A percentile compares a stretch with the other conserved stretches of the same genome.
phyloP scores from a whole-genome alignment of 106 monocot species.

The Dioscorea alata region DNA sequence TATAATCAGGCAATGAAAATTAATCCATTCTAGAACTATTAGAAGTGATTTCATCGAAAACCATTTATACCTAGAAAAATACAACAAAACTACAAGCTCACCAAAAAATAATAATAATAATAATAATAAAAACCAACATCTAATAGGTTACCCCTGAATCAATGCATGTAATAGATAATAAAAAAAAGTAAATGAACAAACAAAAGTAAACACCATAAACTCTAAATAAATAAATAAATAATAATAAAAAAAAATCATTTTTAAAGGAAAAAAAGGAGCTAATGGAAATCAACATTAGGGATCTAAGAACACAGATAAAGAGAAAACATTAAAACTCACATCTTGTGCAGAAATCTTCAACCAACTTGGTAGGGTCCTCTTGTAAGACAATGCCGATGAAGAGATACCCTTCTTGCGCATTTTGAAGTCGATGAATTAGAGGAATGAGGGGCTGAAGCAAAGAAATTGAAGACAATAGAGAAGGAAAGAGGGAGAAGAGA shows the following conservation, averaged over 20 bases:
- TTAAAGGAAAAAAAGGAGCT: background rate
- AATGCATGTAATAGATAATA: too few relatives aligned
- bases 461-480: background rate
- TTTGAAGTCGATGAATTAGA: too few relatives aligned
- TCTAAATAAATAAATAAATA: too few relatives aligned
- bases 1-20: too few relatives aligned
- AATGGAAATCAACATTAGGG: constrained; percentile 12
- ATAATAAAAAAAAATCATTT: background rate
- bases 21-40: too few relatives aligned
- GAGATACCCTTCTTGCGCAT: constrained; percentile 55
- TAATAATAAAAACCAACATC: too few relatives aligned
- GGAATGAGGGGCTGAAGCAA: background rate
- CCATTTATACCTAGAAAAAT: too few relatives aligned
- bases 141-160: too few relatives aligned
- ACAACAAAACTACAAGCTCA: too few relatives aligned
- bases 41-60: too few relatives aligned
- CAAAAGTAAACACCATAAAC: background rate
- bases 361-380: constrained; percentile 73
- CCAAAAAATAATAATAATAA: too few relatives aligned
- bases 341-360: too few relatives aligned
- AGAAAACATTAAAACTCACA: constrained; percentile 9
- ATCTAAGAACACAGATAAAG: background rate
- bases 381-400: constrained; percentile 66
- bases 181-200: background rate
- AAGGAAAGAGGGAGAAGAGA: background rate